Base-by-base conservation (phyloP, 768 basidiomycete genomes). In the Kwoniella bestiolae region DNA sequence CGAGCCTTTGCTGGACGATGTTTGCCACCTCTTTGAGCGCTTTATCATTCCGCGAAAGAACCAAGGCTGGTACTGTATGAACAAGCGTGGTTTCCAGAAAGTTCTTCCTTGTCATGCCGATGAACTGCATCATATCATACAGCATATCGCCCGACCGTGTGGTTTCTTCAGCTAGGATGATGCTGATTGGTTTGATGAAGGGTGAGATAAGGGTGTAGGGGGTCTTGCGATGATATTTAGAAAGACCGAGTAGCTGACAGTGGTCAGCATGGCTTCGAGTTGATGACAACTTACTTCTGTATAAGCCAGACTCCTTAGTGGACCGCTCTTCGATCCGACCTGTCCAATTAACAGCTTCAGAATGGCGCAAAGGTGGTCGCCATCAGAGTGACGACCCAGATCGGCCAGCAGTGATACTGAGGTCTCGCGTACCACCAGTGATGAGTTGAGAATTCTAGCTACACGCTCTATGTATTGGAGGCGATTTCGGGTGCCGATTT, bases 171-270 rank as follows among this genome's bases (percentile, higher is more conserved):
- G 71, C 70, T 3, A 78, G 44, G 4, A 79, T 57, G 28, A 76
- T 58, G 61, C 75, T 78, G 65, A 80, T 66, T 0, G 61, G 64
- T 14, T 70, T 65, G 44, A 80, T 64, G 47, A 69, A 70, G 3
- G 79, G 75, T 14, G 73, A 72, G 0, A 75, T 32, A 14, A 80
- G 67, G 3, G 70, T 69, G 59, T 76, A 79, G 8, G 79, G 75
- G 1, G 72, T 71, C 45, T 78, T 78, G 23, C 53, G 60, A 41
- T 66, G 71, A 56, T 65, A 57, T 41, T 64, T 73, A 32, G 72
- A 49, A 8, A 78, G 51, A 9, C 56, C 65, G 2, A 72, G 46
- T 3, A 80, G 58, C 76, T 78, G 55, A 14, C 32, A 12, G 28
- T 21, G 18, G 31, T 72, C 65, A 68, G 68, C 50, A 6, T 8